Percentiles rank a stretch among this genome's conserved stretches.
These are phyloP conservation scores for Peziza echinospora DNA, from an alignment of 495 filamentous ascomycete genomes.

Conservation along the genomic window DNA sequence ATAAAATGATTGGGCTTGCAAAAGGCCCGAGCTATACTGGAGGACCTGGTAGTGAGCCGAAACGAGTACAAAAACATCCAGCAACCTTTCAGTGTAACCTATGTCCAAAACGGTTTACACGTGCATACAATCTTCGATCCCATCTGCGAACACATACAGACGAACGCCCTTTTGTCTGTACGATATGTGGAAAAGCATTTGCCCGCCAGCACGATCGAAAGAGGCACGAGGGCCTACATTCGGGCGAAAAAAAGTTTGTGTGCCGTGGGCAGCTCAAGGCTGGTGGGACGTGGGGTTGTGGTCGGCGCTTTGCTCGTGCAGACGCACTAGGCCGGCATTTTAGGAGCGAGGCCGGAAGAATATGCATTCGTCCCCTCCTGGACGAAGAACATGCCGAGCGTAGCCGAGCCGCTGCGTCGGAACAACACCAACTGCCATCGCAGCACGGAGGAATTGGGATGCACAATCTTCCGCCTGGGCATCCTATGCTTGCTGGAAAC, in stretches of 20 bases:
- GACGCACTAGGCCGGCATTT: constrained; percentile 95
- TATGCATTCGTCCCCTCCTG: constrained; percentile 86
- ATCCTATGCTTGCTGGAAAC: constrained; percentile 27
- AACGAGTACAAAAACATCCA: constrained; percentile 84
- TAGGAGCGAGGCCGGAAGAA: constrained; percentile 78
- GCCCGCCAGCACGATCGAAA: constrained; percentile 86
- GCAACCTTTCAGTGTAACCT: constrained; percentile 73
- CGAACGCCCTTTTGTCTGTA: constrained; percentile 84
- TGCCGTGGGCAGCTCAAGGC: constrained; percentile 73
- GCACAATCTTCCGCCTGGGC: constrained; percentile 25
- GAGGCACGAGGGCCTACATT: constrained; percentile 74
- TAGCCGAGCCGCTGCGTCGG: not conserved
- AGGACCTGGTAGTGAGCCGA: constrained; percentile 32
- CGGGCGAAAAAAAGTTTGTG: constrained; percentile 91
- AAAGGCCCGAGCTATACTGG: constrained; percentile 64
- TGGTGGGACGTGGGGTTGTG: constrained; percentile 77
- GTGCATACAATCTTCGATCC: constrained; percentile 78
- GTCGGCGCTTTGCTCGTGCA: constrained; percentile 78
- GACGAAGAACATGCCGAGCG: constrained; percentile 74
- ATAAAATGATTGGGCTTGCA: constrained; percentile 79
- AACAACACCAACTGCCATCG: constrained; percentile 37
- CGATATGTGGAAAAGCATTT: constrained; percentile 89
- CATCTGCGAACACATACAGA: constrained; percentile 84
- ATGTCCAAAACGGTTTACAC: constrained; percentile 72
- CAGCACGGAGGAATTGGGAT: constrained; percentile 48